These are phyloP conservation scores for Orbilia brochopaga DNA, from an alignment of 2,329 filamentous ascomycete genomes.

Conservation along the genomic window DNA sequence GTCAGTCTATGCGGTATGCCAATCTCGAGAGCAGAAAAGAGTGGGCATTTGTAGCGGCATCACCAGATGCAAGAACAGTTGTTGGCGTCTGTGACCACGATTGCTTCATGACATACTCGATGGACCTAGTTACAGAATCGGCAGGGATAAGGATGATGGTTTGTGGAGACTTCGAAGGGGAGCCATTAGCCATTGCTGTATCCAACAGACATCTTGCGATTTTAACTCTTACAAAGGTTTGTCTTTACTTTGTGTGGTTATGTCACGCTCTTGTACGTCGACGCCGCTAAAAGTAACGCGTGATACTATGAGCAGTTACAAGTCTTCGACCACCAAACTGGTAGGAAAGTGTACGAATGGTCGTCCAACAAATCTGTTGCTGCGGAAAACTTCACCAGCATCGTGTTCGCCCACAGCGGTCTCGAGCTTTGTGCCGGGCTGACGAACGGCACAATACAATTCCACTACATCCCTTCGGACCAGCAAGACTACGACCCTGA, in stretches of 20 bases:
- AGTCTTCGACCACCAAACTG: slow-evolving; percentile 43
- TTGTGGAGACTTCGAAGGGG: slow-evolving; percentile 40
- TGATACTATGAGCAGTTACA: slow-evolving; percentile 24
- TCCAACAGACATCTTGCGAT: slow-evolving; percentile 45
- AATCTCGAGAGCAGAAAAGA: slow-evolving; percentile 35
- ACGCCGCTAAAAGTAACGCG: background rate
- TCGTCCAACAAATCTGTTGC: slow-evolving; percentile 34
- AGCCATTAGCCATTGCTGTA: slow-evolving; percentile 29
- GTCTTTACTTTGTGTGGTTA: slow-evolving; percentile 6
- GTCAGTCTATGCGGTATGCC: slow-evolving; percentile 19
- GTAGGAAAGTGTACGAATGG: slow-evolving; percentile 40
- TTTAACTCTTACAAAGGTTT: slow-evolving; percentile 45
- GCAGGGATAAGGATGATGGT: slow-evolving; percentile 18
- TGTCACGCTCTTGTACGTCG: background rate
- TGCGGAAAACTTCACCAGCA: slow-evolving; percentile 45
- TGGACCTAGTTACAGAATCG: slow-evolving; percentile 8
- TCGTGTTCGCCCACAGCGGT: slow-evolving; percentile 35
- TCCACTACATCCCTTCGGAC: slow-evolving; percentile 41
- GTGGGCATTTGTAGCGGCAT: slow-evolving; percentile 46
- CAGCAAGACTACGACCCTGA: slow-evolving; percentile 32
- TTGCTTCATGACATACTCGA: slow-evolving; percentile 30
- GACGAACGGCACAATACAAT: slow-evolving; percentile 44
- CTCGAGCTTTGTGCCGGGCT: slow-evolving; percentile 32
- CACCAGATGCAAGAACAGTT: slow-evolving; percentile 35
- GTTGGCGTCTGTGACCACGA: slow-evolving; percentile 46